A percentile compares a stretch with the other conserved stretches of the same genome.
Conservation (phyloP, 2,329 filamentous ascomycete genomes). For the Graphium sp. region DNA sequence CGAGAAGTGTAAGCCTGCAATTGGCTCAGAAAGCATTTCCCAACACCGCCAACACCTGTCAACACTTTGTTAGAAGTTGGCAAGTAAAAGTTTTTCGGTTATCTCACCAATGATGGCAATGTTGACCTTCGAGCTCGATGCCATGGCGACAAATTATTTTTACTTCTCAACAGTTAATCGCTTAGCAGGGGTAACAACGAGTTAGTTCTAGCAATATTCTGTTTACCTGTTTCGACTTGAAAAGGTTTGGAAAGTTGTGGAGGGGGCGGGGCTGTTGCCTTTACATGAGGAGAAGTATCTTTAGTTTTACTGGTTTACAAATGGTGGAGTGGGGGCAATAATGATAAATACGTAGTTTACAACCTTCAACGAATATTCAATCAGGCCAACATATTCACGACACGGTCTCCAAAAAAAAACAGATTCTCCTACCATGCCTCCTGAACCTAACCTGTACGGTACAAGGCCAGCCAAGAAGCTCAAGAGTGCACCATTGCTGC, state of each 20-base stretch:
- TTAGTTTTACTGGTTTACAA: neutral
- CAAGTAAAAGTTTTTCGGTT: neutral
- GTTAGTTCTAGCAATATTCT: neutral
- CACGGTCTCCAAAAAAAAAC: neutral
- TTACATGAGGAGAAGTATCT: neutral
- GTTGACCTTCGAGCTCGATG: constrained; percentile 26
- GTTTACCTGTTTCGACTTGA: neutral
- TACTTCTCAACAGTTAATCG: too few relatives aligned
- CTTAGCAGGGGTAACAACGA: too few relatives aligned
- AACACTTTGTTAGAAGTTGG: constrained; percentile 4
- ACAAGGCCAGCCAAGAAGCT: constrained; percentile 52
- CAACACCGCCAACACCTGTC: constrained; percentile 78
- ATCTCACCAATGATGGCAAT: constrained; percentile 32
- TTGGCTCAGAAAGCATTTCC: constrained; percentile 78
- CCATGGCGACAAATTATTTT: too few relatives aligned
- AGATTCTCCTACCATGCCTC: constrained; percentile 36
- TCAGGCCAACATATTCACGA: neutral
- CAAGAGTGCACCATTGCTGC: constrained; percentile 53
- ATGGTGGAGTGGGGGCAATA: neutral
- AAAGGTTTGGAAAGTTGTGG: neutral
- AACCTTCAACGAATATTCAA: too few relatives aligned
- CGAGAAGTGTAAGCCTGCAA: constrained; percentile 51
- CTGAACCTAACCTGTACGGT: constrained; percentile 63
- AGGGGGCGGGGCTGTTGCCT: too few relatives aligned
- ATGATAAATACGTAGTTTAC: neutral